These are phyloP conservation scores for Ilyonectria destructans DNA, from an alignment of 2,329 filamentous ascomycete genomes.

Conservation along the genomic window DNA sequence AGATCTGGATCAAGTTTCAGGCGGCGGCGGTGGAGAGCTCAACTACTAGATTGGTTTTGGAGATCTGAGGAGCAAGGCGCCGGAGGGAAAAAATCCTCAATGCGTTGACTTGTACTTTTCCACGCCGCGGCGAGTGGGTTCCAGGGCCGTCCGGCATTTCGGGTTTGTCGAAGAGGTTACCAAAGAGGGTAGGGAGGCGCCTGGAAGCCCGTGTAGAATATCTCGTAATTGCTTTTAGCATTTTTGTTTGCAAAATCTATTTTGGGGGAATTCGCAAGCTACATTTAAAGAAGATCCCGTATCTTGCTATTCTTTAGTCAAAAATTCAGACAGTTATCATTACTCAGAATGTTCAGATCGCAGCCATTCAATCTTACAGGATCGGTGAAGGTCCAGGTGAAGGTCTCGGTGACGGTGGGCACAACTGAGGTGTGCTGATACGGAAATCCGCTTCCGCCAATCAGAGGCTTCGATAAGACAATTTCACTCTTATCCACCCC, in stretches of 20 bases:
- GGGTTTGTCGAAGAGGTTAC: constrained; percentile 15
- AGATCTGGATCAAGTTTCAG: constrained; percentile 89
- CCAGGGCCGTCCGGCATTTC: constrained; percentile 33
- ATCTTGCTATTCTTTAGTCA: not conserved
- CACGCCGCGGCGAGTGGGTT: constrained; percentile 22
- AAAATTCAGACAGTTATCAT: not conserved
- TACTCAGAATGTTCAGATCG: not conserved
- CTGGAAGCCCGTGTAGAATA: constrained; percentile 45
- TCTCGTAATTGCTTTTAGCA: constrained; percentile 32
- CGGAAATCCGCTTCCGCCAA: constrained; percentile 42
- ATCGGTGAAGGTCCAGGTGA: not conserved
- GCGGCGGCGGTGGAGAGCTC: constrained; percentile 84
- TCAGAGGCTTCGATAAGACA: constrained; percentile 49
- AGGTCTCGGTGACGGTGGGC: constrained; percentile 33
- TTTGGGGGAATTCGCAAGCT: constrained; percentile 20
- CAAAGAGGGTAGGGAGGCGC: constrained; percentile 16
- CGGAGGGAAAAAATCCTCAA: not conserved
- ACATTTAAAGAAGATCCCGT: constrained; percentile 6
- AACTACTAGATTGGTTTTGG: constrained; percentile 78
- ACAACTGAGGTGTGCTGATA: constrained; percentile 6
- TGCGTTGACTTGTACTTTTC: constrained; percentile 9
- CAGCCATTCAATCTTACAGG: not conserved
- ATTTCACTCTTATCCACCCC: constrained; percentile 43
- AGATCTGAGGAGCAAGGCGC: not conserved
- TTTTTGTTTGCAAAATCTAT: constrained; percentile 15